Evolutionary conservation across 2,329 filamentous ascomycete species (phyloP), one percentile per base, ranked within the genome.

Genomic region (Penicillium polonicum): DNA sequence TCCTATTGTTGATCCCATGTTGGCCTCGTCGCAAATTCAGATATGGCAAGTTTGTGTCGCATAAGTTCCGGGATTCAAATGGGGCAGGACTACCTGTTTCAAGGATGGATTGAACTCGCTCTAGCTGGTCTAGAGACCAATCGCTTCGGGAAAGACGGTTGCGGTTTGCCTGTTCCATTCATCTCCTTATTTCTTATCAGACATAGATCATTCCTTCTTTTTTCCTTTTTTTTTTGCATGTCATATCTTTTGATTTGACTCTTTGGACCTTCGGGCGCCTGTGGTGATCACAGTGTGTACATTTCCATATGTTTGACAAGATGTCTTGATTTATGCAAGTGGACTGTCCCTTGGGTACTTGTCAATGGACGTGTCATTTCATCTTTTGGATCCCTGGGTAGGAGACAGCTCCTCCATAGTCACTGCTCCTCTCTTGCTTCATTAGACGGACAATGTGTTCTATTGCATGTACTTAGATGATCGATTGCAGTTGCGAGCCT

Each of bases 1-100:
- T 74, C 55, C 53, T 72, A 44, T 60, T 77, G 65, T 72, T 78
- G 75, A 62, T 76, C 55, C 72, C 68, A 23, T 72, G 66, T 61
- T 64, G 68, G 53, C 69, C 64, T 68, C 68, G 61, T 56, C 66
- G 61, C 60, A 62, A 65, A 57, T 70, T 64, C 52, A 68, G 69
- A 54, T 59, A 59, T 55, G 60, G 65, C 48, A 62, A 57, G 50
- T 51, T 60, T 45, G 50, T 49, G 38, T 63, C 64, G n/a, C 63
- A 65, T 56, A 67, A 59, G 39, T 50, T 56, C 35, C 56, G 60
- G 44, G 52, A 57, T 49, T 64, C 64, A 57, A 70, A 60, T 59
- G 62, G 51, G 56, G 60, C 56, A 63, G 60, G 57, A 35, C 58
- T 75, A 27, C 73, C 72, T 35, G 55, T 65, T 62, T 74, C 73